A percentile compares a stretch with the other conserved stretches of the same genome.
Evolutionary conservation across 148 eudicot species (phyloP).

Genomic region (Rhododendron henanense): DNA sequence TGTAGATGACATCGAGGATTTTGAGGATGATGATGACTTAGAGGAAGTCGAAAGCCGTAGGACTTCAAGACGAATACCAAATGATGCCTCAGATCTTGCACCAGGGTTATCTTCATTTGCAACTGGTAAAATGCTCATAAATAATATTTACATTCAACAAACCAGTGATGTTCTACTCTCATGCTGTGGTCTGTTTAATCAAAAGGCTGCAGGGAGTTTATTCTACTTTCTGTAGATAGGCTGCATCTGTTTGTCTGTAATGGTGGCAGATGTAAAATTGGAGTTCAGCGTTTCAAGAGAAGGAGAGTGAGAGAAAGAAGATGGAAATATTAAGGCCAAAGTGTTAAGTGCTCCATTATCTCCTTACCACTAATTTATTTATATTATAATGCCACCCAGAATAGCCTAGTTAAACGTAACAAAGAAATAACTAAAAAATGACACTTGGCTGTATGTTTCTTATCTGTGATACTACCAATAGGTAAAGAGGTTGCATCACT

Average conservation of each 20-base stretch:
- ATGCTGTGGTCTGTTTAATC: not conserved
- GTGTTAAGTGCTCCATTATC: not conserved
- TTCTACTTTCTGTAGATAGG: not conserved
- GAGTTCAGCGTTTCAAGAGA: not conserved
- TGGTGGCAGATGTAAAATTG: not conserved
- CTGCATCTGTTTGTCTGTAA: constrained; percentile 4
- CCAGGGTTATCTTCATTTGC: constrained; percentile 73
- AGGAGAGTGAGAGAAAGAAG: not conserved
- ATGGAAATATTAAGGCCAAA: not conserved
- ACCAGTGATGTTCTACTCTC: not conserved
- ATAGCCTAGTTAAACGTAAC: not conserved
- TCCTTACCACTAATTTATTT: not conserved
- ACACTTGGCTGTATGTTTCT: not conserved
- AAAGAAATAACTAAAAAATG: not conserved
- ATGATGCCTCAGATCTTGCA: constrained; percentile 85
- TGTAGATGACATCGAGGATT: constrained; percentile 93
- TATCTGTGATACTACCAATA: not conserved
- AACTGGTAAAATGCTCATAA: constrained; percentile 55
- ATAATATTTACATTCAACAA: not conserved
- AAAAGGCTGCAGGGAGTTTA: not conserved
- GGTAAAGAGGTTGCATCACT: constrained; percentile 9
- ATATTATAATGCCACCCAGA: not conserved
- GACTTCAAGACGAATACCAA: constrained; percentile 74
- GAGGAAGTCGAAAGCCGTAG: constrained; percentile 80
- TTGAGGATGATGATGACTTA: constrained; percentile 78